A percentile compares a stretch with the other conserved stretches of the same genome.
phyloP scores from a whole-genome alignment of 1,284 basidiomycete species.

The Ceraceosorus guamensis region DNA sequence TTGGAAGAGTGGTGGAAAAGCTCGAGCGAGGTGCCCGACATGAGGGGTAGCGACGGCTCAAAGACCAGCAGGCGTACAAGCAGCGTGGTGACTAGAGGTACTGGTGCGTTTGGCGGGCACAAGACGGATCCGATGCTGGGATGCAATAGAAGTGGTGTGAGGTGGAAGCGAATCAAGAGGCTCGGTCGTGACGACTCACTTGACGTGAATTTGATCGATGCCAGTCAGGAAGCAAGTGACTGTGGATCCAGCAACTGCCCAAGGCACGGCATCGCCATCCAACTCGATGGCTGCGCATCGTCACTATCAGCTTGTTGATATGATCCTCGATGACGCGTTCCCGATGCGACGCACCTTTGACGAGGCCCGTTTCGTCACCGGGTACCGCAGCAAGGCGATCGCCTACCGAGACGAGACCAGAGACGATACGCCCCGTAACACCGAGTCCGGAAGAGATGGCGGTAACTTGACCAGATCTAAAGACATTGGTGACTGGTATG shows the following conservation, averaged over 20 bases:
- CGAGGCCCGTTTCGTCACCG: conserved; percentile 66
- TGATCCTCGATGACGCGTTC: too few species aligned
- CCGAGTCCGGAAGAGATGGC: conserved; percentile 64
- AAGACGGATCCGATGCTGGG: conserved; percentile 74
- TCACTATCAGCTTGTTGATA: too few species aligned
- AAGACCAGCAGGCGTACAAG: conserved; percentile 86
- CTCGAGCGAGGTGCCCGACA: conserved; percentile 69
- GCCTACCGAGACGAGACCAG: conserved; percentile 84
- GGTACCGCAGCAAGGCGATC: conserved; percentile 79
- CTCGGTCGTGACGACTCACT: conserved; percentile 23
- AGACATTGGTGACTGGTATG: conserved; percentile 88
- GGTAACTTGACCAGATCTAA: conserved; percentile 63
- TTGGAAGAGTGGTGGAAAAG: conserved; percentile 90
- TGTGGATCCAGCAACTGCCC: conserved; percentile 85
- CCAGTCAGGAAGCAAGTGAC: conserved; percentile 74
- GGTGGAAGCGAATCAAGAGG: too few species aligned
- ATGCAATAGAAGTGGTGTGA: background rate
- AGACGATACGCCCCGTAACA: conserved; percentile 76
- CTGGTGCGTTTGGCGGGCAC: conserved; percentile 63
- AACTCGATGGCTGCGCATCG: conserved; percentile 64
- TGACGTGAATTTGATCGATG: conserved; percentile 76
- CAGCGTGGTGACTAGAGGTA: conserved; percentile 71
- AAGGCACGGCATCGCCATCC: conserved; percentile 70
- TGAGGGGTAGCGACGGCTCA: conserved; percentile 82
- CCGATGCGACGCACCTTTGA: too few species aligned